Evolutionary conservation across 768 basidiomycete species (phyloP), one percentile per base, ranked within the genome.

Genomic region (Mycena albidolilacea): DNA sequence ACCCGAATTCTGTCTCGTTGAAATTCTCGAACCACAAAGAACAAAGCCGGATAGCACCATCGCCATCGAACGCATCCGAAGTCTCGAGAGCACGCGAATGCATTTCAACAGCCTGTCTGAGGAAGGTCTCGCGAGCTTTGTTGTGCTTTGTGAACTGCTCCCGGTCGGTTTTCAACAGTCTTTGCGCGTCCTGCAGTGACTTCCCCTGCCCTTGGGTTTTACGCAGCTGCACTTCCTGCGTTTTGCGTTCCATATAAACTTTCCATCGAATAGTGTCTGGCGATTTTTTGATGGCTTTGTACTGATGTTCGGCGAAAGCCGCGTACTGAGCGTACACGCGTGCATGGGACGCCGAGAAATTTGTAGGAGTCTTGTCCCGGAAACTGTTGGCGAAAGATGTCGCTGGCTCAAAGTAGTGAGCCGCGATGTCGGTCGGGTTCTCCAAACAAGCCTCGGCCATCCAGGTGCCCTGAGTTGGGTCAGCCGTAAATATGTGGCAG

Each of bases 21-120:
- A 96, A 94, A 77, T 96, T 95, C 1, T 93, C 90, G 73, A 98
- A 91, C 98, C 97, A 99, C 3, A 99, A 87, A 1, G 97, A 97
- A 75, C 91, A 92, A 38, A 99, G 86, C 12, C 95, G 91, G 65
- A 96, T 93, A 5, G 93, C 86, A 0, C 90, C 91, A 65, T 94
- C 91, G 67, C 92, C 91, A 78, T 99, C 95, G 73, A 90, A 92
- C 0, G 82, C 82, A 76, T 96, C 92, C 0, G 94, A 93, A 0
- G 87, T 80, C 38, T 88, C 83, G 48, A 99, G 86, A 71, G 92
- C 92, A 19, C 86, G 88, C 3, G 96, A 92, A 82, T 95, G 97
- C 95, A 97, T 97, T 50, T 91, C 87, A 68, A 98, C 85, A 0
- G 97, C 94, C 67, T 90, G 88, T 38, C 86, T 84, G 10, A 98